These are phyloP conservation scores for Quercus robur DNA, from an alignment of 306 rosid species.

Conservation along the genomic window DNA sequence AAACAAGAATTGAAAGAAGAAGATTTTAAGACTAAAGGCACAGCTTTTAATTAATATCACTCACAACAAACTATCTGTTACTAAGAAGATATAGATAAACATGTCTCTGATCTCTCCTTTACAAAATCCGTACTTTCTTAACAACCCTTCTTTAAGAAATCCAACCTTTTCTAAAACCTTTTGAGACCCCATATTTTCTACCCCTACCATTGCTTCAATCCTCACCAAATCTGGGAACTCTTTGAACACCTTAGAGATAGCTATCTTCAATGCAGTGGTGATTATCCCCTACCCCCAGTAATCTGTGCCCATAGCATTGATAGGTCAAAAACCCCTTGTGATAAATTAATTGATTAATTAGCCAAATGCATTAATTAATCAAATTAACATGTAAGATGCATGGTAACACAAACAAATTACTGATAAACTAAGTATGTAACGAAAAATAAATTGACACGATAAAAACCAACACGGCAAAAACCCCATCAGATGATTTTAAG, in stretches of 20 bases:
- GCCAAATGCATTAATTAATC: no score
- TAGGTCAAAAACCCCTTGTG: no score
- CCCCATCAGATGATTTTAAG: no score
- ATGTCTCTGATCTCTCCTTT: conserved; percentile 43
- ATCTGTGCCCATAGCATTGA: conserved; percentile 18
- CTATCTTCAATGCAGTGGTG: conserved; percentile 36
- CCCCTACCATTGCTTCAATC: conserved; percentile 49
- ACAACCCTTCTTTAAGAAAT: conserved; percentile 42
- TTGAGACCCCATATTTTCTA: conserved; percentile 49
- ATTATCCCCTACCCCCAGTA: conserved; percentile 55
- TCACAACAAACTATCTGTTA: neutral
- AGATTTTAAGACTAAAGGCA: no score
- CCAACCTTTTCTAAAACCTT: conserved; percentile 52
- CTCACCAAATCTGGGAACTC: conserved; percentile 37
- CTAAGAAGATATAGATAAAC: conserved; percentile 28
- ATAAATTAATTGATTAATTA: no score
- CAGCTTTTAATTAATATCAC: neutral
- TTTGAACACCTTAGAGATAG: conserved; percentile 21
- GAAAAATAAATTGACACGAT: no score
- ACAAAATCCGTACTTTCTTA: conserved; percentile 45
- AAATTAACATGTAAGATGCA: no score
- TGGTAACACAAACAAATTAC: no score
- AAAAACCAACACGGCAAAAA: no score
- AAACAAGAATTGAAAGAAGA: no score
- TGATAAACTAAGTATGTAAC: no score